Conservation (phyloP, 169 alveolate species). For the Blepharisma undulans region DNA sequence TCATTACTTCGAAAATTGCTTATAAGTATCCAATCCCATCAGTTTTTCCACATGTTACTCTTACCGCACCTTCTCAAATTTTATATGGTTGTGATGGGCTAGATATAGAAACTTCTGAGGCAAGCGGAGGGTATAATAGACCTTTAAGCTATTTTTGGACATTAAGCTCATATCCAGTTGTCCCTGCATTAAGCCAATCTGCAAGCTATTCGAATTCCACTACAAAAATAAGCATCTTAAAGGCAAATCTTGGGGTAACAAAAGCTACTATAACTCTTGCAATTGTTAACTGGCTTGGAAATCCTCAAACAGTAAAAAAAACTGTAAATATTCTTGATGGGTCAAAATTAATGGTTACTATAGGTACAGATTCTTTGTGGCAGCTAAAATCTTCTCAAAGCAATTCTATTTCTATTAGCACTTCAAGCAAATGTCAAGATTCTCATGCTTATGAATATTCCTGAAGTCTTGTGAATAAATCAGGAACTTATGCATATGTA, state of each 20-base stretch:
- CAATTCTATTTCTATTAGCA: background rate
- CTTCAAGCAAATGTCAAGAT: background rate
- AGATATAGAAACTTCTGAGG: background rate
- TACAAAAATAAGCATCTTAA: too few species aligned
- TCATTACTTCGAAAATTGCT: background rate
- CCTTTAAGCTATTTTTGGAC: slow-evolving; percentile 14
- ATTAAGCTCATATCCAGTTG: background rate
- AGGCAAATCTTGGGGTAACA: background rate
- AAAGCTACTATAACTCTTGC: background rate
- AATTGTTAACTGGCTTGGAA: slow-evolving; percentile 1
- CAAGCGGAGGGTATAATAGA: background rate
- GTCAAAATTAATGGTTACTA: background rate
- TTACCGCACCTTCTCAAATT: background rate
- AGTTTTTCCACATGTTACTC: too few species aligned
- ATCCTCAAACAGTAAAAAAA: background rate
- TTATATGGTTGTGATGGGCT: background rate
- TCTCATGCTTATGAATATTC: background rate
- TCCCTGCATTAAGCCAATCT: too few species aligned
- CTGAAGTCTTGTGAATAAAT: background rate
- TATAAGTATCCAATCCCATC: slow-evolving; percentile 2
- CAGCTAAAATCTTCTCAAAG: background rate
- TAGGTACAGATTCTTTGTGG: background rate
- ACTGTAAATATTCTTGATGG: background rate
- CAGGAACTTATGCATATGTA: background rate
- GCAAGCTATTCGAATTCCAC: too few species aligned